Evolutionary conservation across 2,329 filamentous ascomycete genomes (phyloP).

Genomic region (Fusarium fujikuroi): DNA sequence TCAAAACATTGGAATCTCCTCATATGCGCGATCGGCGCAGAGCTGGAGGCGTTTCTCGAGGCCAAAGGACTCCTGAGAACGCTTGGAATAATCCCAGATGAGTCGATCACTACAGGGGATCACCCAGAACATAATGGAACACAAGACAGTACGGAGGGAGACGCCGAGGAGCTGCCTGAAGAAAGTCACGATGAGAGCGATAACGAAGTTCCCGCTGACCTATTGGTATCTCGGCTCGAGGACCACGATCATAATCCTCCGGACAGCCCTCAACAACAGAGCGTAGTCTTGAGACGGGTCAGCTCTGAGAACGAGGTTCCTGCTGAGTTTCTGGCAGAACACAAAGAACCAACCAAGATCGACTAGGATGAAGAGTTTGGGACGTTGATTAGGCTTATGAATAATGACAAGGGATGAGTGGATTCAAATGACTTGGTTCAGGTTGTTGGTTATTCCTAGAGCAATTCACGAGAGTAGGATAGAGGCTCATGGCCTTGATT

Average conservation of each 20-base stretch:
- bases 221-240: constrained; percentile 51
- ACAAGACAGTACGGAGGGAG: neutral
- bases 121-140: neutral
- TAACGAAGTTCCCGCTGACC: constrained; percentile 56
- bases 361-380: constrained; percentile 19
- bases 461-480: neutral
- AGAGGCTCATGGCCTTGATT: constrained; percentile 15
- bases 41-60: constrained; percentile 73
- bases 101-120: constrained; percentile 6
- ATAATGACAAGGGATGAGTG: constrained; percentile 18
- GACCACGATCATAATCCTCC: constrained; percentile 31
- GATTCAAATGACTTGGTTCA: neutral
- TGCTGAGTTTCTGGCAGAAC: constrained; percentile 62
- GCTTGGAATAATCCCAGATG: constrained; percentile 21
- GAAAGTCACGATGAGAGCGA: constrained; percentile 49
- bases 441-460: neutral
- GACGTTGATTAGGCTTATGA: constrained; percentile 16
- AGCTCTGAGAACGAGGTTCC: constrained; percentile 60
- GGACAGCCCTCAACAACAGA: constrained; percentile 23
- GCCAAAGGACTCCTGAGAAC: constrained; percentile 65
- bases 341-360: constrained; percentile 37
- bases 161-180: constrained; percentile 4
- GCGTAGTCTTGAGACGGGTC: constrained; percentile 41
- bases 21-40: constrained; percentile 79
- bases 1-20: constrained; percentile 77